Conservation (phyloP, 441 rosid species). For the Mallotus repandus region DNA sequence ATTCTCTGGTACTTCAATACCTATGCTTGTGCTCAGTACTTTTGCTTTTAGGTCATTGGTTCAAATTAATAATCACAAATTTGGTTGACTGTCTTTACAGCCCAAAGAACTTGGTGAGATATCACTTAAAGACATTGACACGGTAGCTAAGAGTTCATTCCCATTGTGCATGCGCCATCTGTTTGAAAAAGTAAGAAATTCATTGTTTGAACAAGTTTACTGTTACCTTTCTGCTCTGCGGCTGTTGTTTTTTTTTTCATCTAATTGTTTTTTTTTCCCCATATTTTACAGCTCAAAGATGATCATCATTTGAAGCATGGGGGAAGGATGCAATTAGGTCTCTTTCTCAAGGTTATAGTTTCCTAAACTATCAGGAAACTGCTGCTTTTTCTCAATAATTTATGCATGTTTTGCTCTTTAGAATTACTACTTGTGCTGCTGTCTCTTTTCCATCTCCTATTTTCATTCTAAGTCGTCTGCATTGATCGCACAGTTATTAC, state of each 20-base stretch:
- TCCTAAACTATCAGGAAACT: slow-evolving; percentile 8
- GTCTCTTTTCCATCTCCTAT: not conserved
- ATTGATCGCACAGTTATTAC: not conserved
- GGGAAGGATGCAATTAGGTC: slow-evolving; percentile 97
- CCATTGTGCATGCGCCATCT: slow-evolving; percentile 88
- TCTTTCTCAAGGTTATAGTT: slow-evolving; percentile 74
- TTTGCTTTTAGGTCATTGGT: not conserved
- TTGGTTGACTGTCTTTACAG: slow-evolving; percentile 42
- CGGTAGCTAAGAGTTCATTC: slow-evolving; percentile 70
- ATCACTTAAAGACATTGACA: slow-evolving; percentile 80
- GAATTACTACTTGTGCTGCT: not conserved
- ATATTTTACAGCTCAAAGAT: slow-evolving; percentile 65
- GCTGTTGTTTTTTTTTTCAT: not conserved
- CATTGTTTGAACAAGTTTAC: slow-evolving; percentile 4
- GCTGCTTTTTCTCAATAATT: not conserved
- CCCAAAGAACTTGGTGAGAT: slow-evolving; percentile 69
- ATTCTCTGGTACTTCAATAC: slow-evolving; percentile 61
- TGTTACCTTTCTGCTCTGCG: slow-evolving; percentile 7
- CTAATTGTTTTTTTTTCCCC: not conserved
- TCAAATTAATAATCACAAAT: slow-evolving; percentile 18
- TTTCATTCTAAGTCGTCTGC: not conserved
- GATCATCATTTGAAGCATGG: slow-evolving; percentile 97
- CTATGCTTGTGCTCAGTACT: slow-evolving; percentile 16
- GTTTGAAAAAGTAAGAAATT: slow-evolving; percentile 61
- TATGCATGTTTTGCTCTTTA: not conserved